Percentiles rank a stretch among this genome's conserved stretches.
phyloP scores from a whole-genome alignment of 169 alveolate species.

The Ichthyophthirius multifiliis region DNA sequence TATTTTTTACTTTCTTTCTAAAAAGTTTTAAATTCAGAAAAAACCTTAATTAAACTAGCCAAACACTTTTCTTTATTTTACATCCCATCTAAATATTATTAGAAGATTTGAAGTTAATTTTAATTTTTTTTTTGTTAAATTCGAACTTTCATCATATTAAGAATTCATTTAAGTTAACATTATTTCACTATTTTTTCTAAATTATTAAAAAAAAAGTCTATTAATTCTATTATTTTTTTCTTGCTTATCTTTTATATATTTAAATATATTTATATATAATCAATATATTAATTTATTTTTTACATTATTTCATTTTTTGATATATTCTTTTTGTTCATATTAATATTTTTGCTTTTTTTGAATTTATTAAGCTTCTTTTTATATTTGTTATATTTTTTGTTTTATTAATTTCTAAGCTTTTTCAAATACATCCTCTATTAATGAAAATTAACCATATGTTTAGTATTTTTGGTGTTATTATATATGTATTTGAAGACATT shows the following conservation, averaged over 20 bases:
- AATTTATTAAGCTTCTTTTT: not conserved
- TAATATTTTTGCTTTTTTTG: not conserved
- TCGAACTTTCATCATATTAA: too few relatives aligned
- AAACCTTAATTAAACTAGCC: not conserved
- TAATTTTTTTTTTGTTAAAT: too few relatives aligned
- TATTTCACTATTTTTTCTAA: too few relatives aligned
- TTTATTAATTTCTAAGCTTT: not conserved
- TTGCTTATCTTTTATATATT: not conserved
- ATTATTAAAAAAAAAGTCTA: not conserved
- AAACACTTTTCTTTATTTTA: not conserved
- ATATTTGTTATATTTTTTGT: not conserved
- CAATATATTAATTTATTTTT: not conserved
- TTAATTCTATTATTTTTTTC: not conserved
- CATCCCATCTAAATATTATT: not conserved
- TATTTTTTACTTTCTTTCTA: not conserved
- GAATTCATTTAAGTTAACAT: too few relatives aligned
- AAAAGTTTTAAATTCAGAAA: not conserved
- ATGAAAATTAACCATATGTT: slow-evolving; percentile 11
- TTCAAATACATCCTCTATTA: not conserved
- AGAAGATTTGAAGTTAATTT: too few relatives aligned
- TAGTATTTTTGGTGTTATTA: slow-evolving; percentile 11
- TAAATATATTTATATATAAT: too few relatives aligned
- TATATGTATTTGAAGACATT: slow-evolving; percentile 21
- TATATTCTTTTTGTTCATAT: not conserved
- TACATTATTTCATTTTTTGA: not conserved